Percentiles rank a stretch among this genome's conserved stretches.
Evolutionary conservation across 805 yeast species (phyloP).

Genomic region (Alloascoidea africana): DNA sequence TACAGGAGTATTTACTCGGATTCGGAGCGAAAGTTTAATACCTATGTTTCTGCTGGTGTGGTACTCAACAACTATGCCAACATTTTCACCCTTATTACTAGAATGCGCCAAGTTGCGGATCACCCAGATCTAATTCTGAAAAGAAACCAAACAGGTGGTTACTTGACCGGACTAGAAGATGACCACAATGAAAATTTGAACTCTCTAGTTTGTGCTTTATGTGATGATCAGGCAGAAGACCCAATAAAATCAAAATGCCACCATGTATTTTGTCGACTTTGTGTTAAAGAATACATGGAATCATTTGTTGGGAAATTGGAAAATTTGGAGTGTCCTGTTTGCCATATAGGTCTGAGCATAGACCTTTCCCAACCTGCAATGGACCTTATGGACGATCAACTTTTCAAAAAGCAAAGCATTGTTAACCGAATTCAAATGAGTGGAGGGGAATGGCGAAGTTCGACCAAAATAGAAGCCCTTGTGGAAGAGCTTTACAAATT

Average conservation of each 20-base stretch:
- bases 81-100: constrained; percentile 85
- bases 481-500: constrained; percentile 84
- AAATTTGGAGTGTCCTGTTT: constrained; percentile 80
- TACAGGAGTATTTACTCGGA: constrained; percentile 81
- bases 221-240: constrained; percentile 98
- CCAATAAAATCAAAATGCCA: constrained; percentile 92
- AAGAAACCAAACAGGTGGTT: constrained; percentile 30
- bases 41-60: constrained; percentile 91
- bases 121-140: constrained; percentile 93
- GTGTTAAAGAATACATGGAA: constrained; percentile 82
- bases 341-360: constrained; percentile 85
- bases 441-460: constrained; percentile 80
- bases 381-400: constrained; percentile 41
- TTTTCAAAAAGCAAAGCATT: constrained; percentile 46
- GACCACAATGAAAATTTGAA: constrained; percentile 25
- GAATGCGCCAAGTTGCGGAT: constrained; percentile 97
- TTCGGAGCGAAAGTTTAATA: constrained; percentile 74
- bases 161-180: constrained; percentile 17
- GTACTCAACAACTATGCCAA: constrained; percentile 94
- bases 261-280: constrained; percentile 85
- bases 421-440: constrained; percentile 73
- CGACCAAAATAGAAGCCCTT: constrained; percentile 92
- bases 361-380: constrained; percentile 80
- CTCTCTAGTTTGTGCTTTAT: constrained; percentile 72
- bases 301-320: constrained; percentile 47